Evolutionary conservation across 2,329 filamentous ascomycete species (phyloP).

Genomic region (Gliomastix tumulicola): DNA sequence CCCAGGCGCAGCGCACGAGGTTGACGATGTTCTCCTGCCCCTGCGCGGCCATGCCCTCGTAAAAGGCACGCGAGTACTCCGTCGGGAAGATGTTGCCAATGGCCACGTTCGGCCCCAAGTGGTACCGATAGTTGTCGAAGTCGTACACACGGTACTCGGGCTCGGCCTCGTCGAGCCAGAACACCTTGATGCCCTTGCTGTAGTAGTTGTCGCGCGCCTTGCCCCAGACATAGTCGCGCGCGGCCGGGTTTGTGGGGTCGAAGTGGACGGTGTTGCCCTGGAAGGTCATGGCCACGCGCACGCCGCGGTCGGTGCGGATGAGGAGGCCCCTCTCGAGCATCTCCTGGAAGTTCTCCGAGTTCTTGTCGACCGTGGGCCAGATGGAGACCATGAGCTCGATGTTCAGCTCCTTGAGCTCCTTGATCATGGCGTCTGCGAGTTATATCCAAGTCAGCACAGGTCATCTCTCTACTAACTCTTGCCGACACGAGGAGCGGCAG

Average conservation of each 20-base stretch:
- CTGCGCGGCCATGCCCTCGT: constrained; percentile 45
- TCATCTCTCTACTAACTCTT: not conserved
- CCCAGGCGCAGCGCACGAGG: constrained; percentile 40
- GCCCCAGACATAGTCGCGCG: constrained; percentile 51
- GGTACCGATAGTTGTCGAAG: constrained; percentile 60
- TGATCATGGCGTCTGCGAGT: constrained; percentile 48
- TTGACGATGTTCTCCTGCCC: constrained; percentile 54
- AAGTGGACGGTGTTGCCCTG: constrained; percentile 53
- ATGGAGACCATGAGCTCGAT: constrained; percentile 64
- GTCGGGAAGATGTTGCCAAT: constrained; percentile 54
- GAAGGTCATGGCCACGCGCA: constrained; percentile 51
- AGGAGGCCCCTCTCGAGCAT: constrained; percentile 56
- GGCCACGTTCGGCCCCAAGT: constrained; percentile 22
- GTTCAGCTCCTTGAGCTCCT: constrained; percentile 47
- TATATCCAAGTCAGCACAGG: not conserved
- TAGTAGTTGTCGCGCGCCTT: constrained; percentile 55
- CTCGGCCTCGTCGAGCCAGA: constrained; percentile 66
- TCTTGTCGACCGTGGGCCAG: constrained; percentile 59
- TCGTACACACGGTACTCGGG: constrained; percentile 59
- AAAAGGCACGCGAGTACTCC: constrained; percentile 52
- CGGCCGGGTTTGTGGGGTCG: constrained; percentile 55
- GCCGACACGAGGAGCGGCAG: not conserved
- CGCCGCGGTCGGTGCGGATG: constrained; percentile 53
- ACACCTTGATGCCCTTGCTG: constrained; percentile 52
- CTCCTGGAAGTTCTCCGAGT: constrained; percentile 51